phyloP scores from a whole-genome alignment of 78 protist species.

The Dictyostelium capitatum region DNA sequence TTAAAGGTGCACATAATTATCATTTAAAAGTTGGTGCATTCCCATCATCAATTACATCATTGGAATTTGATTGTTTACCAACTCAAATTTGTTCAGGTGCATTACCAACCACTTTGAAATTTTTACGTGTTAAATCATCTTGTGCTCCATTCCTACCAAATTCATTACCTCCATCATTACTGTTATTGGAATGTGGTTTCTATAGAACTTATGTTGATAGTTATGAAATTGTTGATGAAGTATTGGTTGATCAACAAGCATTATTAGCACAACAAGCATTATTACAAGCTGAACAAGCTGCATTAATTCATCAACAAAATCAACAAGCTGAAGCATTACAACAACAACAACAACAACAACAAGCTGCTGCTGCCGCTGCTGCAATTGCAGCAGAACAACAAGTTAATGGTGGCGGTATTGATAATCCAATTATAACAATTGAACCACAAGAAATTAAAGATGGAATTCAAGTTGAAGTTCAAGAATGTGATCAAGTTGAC shows the following conservation, averaged over 20 bases:
- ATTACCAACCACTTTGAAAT: background rate
- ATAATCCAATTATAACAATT: background rate
- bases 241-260: background rate
- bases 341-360: background rate
- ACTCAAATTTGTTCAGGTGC: background rate
- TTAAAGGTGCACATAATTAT: background rate
- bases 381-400: background rate
- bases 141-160: background rate
- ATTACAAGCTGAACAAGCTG: background rate
- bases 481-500: background rate
- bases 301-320: background rate
- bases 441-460: background rate
- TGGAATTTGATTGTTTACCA: slow-evolving; percentile 12
- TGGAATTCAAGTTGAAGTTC: background rate
- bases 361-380: background rate
- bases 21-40: background rate
- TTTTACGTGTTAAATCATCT: background rate
- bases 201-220: background rate
- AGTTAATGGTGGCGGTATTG: background rate
- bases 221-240: background rate
- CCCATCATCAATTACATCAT: background rate
- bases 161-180: background rate
- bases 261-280: background rate
- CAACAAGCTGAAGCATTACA: background rate
- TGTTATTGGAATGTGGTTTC: background rate